Conservation (phyloP, 805 yeast species). For the Lipomyces spencermartinsiae region DNA sequence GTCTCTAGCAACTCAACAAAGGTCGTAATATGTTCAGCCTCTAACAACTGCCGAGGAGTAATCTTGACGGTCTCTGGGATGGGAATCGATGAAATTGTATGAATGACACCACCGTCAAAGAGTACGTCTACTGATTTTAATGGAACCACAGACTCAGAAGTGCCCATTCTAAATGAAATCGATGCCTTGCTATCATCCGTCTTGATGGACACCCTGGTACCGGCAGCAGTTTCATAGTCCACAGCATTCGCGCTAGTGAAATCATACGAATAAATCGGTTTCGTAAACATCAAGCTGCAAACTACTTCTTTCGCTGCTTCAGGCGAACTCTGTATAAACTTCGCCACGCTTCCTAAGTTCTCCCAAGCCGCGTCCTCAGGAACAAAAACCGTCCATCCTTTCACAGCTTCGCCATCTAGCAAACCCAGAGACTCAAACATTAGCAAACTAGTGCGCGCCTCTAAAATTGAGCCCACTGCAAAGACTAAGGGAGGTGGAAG, state of each 20-base stretch:
- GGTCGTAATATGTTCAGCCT: constrained; percentile 15
- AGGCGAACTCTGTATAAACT: constrained; percentile 1
- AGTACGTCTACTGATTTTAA: constrained; percentile 20
- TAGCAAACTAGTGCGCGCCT: constrained; percentile 9
- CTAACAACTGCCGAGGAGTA: constrained; percentile 30
- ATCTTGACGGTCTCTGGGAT: constrained; percentile 30
- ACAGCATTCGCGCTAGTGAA: neutral
- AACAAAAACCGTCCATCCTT: constrained; percentile 25
- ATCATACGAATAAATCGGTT: constrained; percentile 26
- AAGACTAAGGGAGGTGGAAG: constrained; percentile 31
- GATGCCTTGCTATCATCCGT: neutral
- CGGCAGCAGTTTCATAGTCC: constrained; percentile 22
- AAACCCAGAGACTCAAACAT: constrained; percentile 21
- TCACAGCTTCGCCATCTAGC: constrained; percentile 13
- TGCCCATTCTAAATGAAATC: constrained; percentile 10
- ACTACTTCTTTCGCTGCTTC: constrained; percentile 21
- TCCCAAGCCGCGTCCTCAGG: constrained; percentile 34
- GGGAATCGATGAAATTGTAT: constrained; percentile 25
- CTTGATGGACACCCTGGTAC: constrained; percentile 21
- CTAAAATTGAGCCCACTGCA: constrained; percentile 20
- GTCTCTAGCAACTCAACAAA: constrained; percentile 30
- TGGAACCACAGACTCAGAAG: neutral
- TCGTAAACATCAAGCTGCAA: constrained; percentile 22
- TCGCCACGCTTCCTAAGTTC: constrained; percentile 23
- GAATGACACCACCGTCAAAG: constrained; percentile 32